Evolutionary conservation across 805 yeast genomes (phyloP).

Genomic region (Schwanniomyces polymorphus): DNA sequence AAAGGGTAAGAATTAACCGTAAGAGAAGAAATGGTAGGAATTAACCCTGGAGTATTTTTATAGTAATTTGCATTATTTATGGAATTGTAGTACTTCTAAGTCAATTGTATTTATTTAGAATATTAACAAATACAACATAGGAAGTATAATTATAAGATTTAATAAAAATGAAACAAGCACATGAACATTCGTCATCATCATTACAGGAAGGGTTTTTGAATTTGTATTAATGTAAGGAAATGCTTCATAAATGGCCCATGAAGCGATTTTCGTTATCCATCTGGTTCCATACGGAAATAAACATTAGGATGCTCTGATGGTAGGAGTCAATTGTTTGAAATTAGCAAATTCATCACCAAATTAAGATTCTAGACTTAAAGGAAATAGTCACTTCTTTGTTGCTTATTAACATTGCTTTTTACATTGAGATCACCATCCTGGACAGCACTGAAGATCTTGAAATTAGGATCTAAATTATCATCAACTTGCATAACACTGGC

Average conservation of each 20-base stretch:
- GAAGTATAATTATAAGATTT: background rate
- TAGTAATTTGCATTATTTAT: background rate
- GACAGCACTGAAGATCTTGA: constrained; percentile 93
- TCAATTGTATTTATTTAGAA: background rate
- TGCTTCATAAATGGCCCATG: no score
- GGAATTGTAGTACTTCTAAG: background rate
- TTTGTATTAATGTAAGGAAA: background rate
- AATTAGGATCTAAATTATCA: constrained; percentile 81
- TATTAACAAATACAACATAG: background rate
- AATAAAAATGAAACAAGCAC: background rate
- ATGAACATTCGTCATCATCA: background rate
- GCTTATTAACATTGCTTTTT: constrained; percentile 38
- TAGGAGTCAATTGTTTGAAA: no score
- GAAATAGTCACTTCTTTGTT: constrained; percentile 48
- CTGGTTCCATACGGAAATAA: no score
- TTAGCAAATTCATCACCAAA: background rate
- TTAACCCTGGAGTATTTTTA: no score
- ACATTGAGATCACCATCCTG: constrained; percentile 67
- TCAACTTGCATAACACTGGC: constrained; percentile 97
- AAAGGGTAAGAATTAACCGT: constrained; percentile 45
- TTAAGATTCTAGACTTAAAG: constrained; percentile 19
- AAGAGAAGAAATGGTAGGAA: no score
- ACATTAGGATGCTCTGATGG: background rate
- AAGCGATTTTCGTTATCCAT: no score
- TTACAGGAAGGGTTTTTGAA: background rate